These are phyloP conservation scores for Dillenia suffruticosa DNA, from an alignment of 164 flowering plant species.

Conservation along the genomic window DNA sequence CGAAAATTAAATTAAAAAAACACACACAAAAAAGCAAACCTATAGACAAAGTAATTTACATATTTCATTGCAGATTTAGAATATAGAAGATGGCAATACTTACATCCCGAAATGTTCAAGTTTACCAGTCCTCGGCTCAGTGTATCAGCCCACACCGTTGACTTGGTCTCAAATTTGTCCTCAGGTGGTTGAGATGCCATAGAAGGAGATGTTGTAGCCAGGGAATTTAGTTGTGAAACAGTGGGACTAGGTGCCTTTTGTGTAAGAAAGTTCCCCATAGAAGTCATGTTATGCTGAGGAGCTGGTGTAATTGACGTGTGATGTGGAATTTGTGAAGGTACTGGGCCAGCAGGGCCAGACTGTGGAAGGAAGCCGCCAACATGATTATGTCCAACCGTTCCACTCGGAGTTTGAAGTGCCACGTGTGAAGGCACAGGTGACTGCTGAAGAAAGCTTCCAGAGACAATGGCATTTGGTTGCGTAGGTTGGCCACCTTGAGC, in stretches of 20 bases:
- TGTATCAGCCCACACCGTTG: constrained; percentile 96
- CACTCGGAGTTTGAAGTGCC: constrained; percentile 19
- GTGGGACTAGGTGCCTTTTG: constrained; percentile 23
- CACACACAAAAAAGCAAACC: no score
- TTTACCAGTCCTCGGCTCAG: constrained; percentile 89
- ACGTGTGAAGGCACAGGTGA: constrained; percentile 11
- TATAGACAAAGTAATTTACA: neutral
- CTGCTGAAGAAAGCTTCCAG: constrained; percentile 26
- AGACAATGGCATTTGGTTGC: constrained; percentile 16
- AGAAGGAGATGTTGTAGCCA: constrained; percentile 36
- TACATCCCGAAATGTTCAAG: constrained; percentile 94
- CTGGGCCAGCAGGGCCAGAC: constrained; percentile 6
- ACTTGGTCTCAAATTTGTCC: constrained; percentile 88
- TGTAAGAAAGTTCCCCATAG: constrained; percentile 22
- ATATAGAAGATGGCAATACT: constrained; percentile 23
- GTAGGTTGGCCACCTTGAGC: constrained; percentile 9
- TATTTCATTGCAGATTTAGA: neutral
- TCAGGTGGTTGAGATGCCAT: constrained; percentile 48
- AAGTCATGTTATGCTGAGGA: constrained; percentile 23
- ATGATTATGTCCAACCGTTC: constrained; percentile 16
- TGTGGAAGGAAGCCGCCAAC: constrained; percentile 22
- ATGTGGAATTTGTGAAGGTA: constrained; percentile 14
- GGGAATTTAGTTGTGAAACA: constrained; percentile 25
- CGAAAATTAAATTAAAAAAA: neutral
- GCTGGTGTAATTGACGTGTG: constrained; percentile 19